A percentile compares a stretch with the other conserved stretches of the same genome.
phyloP scores from a whole-genome alignment of 1,284 basidiomycete genomes.

The Malassezia dermatis region DNA sequence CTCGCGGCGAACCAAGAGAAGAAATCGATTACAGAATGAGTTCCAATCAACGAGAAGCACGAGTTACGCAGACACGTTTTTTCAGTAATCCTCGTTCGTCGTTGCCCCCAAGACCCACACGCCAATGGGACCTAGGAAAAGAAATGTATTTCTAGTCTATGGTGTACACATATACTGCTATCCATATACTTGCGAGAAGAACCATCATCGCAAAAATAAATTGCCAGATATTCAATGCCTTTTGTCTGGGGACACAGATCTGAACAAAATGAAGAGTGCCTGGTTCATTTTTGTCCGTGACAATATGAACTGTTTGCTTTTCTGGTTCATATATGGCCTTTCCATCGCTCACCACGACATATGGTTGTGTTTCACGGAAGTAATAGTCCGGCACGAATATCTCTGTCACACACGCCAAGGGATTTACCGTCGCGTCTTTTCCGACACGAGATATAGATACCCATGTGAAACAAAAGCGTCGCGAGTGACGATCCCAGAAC shows the following conservation, averaged over 20 bases:
- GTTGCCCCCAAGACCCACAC: neutral
- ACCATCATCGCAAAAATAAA: neutral
- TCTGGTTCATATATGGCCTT: conserved; percentile 1
- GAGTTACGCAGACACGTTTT: neutral
- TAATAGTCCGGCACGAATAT: conserved; percentile 31
- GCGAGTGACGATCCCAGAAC: conserved; percentile 27
- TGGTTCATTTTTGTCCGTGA: conserved; percentile 17
- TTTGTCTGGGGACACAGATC: conserved; percentile 9
- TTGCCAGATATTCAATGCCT: neutral
- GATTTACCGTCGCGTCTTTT: neutral
- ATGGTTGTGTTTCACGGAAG: conserved; percentile 6
- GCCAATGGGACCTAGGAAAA: conserved; percentile 16
- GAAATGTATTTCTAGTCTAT: neutral
- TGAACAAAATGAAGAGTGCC: conserved; percentile 21
- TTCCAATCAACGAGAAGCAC: neutral
- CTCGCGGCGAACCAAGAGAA: neutral
- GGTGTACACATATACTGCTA: neutral
- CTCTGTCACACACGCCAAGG: conserved; percentile 19
- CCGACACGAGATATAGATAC: neutral
- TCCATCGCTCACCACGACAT: neutral
- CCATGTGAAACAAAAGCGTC: conserved; percentile 36
- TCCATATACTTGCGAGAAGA: neutral
- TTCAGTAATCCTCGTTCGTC: neutral
- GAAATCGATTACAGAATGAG: no score
- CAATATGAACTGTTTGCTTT: conserved; percentile 27